Percentiles rank a stretch among this genome's conserved stretches.
Evolutionary conservation across 495 filamentous ascomycete species (phyloP).

Genomic region (Penicillium cataractarum): DNA sequence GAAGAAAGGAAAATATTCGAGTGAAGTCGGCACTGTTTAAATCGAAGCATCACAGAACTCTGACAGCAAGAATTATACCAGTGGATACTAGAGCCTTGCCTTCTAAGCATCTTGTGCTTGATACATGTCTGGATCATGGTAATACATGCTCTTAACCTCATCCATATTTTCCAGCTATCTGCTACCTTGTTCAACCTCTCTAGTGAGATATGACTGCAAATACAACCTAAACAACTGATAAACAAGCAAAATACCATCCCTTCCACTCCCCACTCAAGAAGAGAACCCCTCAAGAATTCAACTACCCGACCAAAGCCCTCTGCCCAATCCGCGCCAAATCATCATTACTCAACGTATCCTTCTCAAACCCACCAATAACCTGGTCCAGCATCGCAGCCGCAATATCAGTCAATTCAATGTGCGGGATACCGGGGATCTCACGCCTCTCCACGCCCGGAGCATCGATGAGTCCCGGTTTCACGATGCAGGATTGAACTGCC

Average conservation of each 20-base stretch:
- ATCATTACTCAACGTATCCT: not conserved
- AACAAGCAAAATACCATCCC: too few species aligned
- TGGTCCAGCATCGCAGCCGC: not conserved
- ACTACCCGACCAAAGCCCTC: not conserved
- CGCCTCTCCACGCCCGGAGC: not conserved
- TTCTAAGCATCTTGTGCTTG: too few species aligned
- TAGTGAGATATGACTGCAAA: too few species aligned
- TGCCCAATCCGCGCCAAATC: not conserved
- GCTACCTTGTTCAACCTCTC: too few species aligned
- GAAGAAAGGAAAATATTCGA: too few species aligned
- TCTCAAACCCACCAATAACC: not conserved
- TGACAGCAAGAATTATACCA: too few species aligned
- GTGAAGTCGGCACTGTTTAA: too few species aligned
- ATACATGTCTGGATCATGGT: too few species aligned
- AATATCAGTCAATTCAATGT: not conserved
- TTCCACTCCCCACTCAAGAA: too few species aligned
- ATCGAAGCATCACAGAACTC: too few species aligned
- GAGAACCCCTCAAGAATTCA: not conserved
- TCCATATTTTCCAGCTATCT: not conserved
- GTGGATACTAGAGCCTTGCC: too few species aligned
- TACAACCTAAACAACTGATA: too few species aligned
- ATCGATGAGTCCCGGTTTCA: slow-evolving; percentile 1
- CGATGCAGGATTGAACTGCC: not conserved
- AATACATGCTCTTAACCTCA: not conserved
- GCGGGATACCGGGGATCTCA: not conserved